These are phyloP conservation scores for Dictyostelium capitatum DNA, from an alignment of 78 protist species.

Conservation along the genomic window DNA sequence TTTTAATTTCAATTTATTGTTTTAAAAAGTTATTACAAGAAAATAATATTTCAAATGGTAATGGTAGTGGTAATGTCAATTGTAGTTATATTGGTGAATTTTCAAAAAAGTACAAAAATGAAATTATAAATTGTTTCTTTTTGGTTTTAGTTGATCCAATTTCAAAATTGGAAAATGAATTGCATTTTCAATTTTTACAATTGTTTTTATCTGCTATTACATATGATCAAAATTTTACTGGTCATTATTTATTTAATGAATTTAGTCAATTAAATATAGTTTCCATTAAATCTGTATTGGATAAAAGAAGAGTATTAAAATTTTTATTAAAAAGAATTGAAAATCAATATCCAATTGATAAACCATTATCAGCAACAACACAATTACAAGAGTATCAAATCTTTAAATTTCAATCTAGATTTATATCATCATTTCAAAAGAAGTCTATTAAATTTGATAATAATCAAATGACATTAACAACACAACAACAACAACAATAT, in stretches of 20 bases:
- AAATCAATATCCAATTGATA: constrained; percentile 13
- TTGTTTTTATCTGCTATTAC: no score
- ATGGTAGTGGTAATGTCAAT: background rate
- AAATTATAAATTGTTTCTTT: background rate
- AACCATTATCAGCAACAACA: background rate
- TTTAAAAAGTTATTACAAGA: constrained; percentile 7
- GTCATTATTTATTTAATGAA: no score
- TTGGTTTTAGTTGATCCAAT: background rate
- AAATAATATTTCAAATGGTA: no score
- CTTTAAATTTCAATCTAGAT: background rate
- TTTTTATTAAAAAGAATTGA: constrained; percentile 11
- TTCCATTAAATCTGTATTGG: no score
- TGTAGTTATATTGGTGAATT: background rate
- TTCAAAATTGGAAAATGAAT: background rate
- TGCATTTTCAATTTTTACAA: background rate
- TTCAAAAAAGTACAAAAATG: background rate
- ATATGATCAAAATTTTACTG: no score
- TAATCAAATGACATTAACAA: background rate
- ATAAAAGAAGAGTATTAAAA: background rate
- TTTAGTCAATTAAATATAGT: no score
- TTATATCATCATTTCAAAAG: background rate
- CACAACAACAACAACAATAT: background rate
- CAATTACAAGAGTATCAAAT: background rate
- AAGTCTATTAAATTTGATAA: no score
- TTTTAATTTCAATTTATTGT: constrained; percentile 15